Conservation (phyloP, 306 rosid species). For the Geum urbanum region DNA sequence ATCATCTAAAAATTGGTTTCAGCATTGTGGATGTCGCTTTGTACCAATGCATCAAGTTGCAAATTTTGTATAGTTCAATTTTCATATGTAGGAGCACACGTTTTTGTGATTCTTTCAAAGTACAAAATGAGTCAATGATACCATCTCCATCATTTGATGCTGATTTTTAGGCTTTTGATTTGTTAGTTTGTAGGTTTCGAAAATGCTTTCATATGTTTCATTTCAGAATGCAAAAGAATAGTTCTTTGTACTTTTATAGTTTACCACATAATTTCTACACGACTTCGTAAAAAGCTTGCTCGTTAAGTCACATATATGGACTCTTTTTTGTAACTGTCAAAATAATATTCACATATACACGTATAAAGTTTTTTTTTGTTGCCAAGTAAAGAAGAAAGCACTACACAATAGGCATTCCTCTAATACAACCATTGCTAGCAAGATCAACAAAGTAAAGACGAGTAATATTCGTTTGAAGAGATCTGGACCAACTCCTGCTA, state of each 20-base stretch:
- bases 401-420: no score
- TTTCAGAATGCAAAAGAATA: neutral
- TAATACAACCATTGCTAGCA: no score
- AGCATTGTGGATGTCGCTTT: neutral
- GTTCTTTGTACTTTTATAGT: neutral
- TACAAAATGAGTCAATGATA: neutral
- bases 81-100: neutral
- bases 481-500: no score
- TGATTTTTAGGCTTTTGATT: neutral
- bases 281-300: neutral
- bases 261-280: neutral
- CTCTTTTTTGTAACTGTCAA: no score
- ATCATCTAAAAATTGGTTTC: neutral
- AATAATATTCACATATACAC: no score
- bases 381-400: neutral
- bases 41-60: neutral
- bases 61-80: neutral
- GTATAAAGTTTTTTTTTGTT: neutral
- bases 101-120: neutral
- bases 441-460: no score
- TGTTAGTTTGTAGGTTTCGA: neutral
- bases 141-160: neutral
- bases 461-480: no score
- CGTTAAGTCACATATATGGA: neutral
- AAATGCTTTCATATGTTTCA: neutral